Conservation (phyloP, 2,329 filamentous ascomycete genomes). For the Ascochyta koolunga region DNA sequence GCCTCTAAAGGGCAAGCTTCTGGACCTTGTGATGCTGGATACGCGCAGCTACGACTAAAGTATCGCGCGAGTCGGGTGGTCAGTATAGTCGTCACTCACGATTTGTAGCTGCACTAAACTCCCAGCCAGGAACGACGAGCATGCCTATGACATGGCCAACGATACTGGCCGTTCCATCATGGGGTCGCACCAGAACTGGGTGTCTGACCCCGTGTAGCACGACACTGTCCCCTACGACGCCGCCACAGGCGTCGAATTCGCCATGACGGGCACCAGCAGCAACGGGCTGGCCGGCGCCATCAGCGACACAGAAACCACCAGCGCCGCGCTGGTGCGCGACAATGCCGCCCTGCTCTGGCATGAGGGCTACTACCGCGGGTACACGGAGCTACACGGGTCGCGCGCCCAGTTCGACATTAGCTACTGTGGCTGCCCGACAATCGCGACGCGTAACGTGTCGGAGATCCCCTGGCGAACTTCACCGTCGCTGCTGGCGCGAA, state of each 20-base stretch:
- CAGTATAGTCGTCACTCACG: not conserved
- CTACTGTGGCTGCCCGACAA: slow-evolving; percentile 64
- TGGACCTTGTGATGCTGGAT: slow-evolving; percentile 52
- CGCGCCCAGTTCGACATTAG: slow-evolving; percentile 63
- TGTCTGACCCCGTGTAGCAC: slow-evolving; percentile 51
- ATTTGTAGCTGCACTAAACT: slow-evolving; percentile 3
- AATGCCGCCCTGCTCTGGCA: slow-evolving; percentile 73
- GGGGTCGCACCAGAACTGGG: slow-evolving; percentile 70
- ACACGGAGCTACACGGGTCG: slow-evolving; percentile 66
- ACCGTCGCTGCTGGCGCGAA: slow-evolving; percentile 61
- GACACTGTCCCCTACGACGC: slow-evolving; percentile 47
- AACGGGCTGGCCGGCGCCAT: slow-evolving; percentile 57
- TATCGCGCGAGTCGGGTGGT: slow-evolving; percentile 22
- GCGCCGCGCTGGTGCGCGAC: slow-evolving; percentile 37
- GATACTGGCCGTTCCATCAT: slow-evolving; percentile 71
- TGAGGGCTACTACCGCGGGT: slow-evolving; percentile 74
- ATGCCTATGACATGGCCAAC: slow-evolving; percentile 65
- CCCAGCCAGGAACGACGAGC: slow-evolving; percentile 59
- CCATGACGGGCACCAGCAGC: slow-evolving; percentile 59
- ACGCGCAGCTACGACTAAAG: slow-evolving; percentile 49
- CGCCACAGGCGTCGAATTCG: slow-evolving; percentile 53
- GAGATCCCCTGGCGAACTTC: slow-evolving; percentile 73
- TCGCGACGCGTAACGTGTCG: slow-evolving; percentile 63
- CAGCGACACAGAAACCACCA: slow-evolving; percentile 51
- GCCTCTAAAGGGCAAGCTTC: slow-evolving; percentile 47